These are phyloP conservation scores for Lathyrus tuberosus DNA, from an alignment of 306 rosid species.

Conservation along the genomic window DNA sequence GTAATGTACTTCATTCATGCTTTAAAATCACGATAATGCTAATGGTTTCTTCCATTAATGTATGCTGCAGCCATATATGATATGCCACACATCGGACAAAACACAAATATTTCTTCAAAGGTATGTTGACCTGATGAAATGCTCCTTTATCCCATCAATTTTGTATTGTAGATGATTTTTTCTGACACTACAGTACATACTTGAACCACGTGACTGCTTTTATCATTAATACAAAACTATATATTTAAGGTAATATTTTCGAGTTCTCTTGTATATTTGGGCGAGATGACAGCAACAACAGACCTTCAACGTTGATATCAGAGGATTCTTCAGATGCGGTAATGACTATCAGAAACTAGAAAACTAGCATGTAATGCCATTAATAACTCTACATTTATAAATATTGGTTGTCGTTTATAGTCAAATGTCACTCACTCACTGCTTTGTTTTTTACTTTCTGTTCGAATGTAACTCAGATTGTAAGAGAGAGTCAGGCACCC, in stretches of 20 bases:
- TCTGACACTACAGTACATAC: constrained; percentile 24
- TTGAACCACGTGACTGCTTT: constrained; percentile 8
- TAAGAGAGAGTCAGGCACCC: too few relatives aligned
- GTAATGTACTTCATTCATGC: too few relatives aligned
- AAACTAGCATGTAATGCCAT: constrained; percentile 15
- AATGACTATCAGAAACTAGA: constrained; percentile 36
- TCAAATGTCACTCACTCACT: too few relatives aligned
- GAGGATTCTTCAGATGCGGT: constrained; percentile 81
- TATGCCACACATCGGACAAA: constrained; percentile 61
- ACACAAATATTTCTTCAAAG: constrained; percentile 61
- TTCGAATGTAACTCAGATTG: too few relatives aligned
- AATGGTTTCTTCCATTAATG: too few relatives aligned
- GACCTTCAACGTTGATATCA: constrained; percentile 45
- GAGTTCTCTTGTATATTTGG: too few relatives aligned
- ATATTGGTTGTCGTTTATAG: too few relatives aligned
- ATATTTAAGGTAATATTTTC: constrained; percentile 24
- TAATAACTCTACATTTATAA: constrained; percentile 9
- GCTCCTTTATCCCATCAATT: background rate
- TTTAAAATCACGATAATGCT: too few relatives aligned
- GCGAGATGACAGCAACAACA: constrained; percentile 82
- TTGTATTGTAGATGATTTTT: constrained; percentile 23
- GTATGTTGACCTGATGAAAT: constrained; percentile 44
- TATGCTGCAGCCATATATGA: too few relatives aligned
- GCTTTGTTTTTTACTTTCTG: too few relatives aligned
- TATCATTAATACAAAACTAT: constrained; percentile 8